Percentiles rank a stretch among this genome's conserved stretches.
These are phyloP conservation scores for Spathaspora sp. DNA, from an alignment of 805 yeast genomes.

Conservation along the genomic window DNA sequence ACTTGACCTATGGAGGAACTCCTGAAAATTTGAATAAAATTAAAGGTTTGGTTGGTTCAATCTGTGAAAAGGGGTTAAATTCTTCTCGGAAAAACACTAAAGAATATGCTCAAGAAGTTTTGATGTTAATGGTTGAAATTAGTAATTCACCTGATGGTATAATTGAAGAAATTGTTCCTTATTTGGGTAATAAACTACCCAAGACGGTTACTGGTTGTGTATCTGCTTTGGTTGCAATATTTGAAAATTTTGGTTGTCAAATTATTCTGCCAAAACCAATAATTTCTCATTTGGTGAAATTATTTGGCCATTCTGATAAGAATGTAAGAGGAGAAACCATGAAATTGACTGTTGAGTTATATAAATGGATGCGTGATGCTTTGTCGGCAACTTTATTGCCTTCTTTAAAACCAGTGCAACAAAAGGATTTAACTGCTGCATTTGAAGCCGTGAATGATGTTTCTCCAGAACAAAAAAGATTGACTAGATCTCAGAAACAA, in stretches of 20 bases:
- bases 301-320: slow-evolving; percentile 82
- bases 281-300: slow-evolving; percentile 55
- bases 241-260: slow-evolving; percentile 60
- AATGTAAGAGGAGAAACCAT: slow-evolving; percentile 81
- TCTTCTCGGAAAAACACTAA: slow-evolving; percentile 76
- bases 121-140: slow-evolving; percentile 61
- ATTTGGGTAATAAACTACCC: slow-evolving; percentile 62
- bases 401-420: slow-evolving; percentile 86
- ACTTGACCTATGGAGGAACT: slow-evolving; percentile 54
- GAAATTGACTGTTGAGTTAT: slow-evolving; percentile 61
- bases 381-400: slow-evolving; percentile 59
- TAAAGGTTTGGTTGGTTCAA: slow-evolving; percentile 42
- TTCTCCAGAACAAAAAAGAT: slow-evolving; percentile 49
- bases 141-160: slow-evolving; percentile 59
- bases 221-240: slow-evolving; percentile 52
- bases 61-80: slow-evolving; percentile 80
- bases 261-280: slow-evolving; percentile 56
- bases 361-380: slow-evolving; percentile 68
- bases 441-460: slow-evolving; percentile 50
- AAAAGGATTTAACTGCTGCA: slow-evolving; percentile 70
- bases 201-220: slow-evolving; percentile 71
- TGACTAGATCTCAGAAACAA: slow-evolving; percentile 50
- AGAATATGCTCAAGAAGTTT: slow-evolving; percentile 56
- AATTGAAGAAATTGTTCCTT: slow-evolving; percentile 64
- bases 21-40: slow-evolving; percentile 36